Evolutionary conservation across 768 basidiomycete genomes (phyloP), one percentile per base, ranked within the genome.

Genomic region (Lactarius akahatsu): DNA sequence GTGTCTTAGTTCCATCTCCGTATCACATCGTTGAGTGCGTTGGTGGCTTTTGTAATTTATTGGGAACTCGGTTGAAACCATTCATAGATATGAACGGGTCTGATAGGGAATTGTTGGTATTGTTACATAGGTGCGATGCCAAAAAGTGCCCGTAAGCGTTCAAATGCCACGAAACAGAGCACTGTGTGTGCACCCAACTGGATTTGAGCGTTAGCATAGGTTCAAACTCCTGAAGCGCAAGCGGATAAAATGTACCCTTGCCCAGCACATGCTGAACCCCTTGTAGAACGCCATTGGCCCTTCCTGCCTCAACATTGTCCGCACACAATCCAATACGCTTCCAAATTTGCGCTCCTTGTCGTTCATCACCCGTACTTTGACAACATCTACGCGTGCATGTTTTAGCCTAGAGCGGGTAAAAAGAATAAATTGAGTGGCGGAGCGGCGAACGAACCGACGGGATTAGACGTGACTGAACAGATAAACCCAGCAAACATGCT

Each of bases 201-300:
- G 7, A 18, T 16, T n/a, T 23, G 28, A 9, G 13, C 13, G n/a
- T 56, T 18, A 47, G 30, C 16, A 47, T 13, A 15, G 20, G 23
- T 30, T 28, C n/a, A 38, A 50, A 0, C 4, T 7, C 20, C 10
- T 11, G 1, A n/a, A 26, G 30, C 41, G 11, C 34, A 23, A 59
- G 16, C 10, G 20, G 8, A 52, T 55, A 38, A 11, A 28, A 72
- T 77, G 52, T 61, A 77, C 77, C 56, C 77, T 65, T 13, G 76
- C 77, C 77, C 77, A 78, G 61, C 77, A 78, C 77, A 78, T 77
- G n/a, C 74, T 72, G 61, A 78, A 78, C n/a, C 77, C 77, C 65
- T 78, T 78, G 66, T 70, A 78, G 63, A 78, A 77, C 6, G 76
- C 76, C 59, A 74, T 64, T 11, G 71, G 73, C 1, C 77, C 77